Evolutionary conservation across 495 filamentous ascomycete genomes (phyloP), one percentile per base, ranked within the genome.

Genomic region (Bryoglossum gracile): DNA sequence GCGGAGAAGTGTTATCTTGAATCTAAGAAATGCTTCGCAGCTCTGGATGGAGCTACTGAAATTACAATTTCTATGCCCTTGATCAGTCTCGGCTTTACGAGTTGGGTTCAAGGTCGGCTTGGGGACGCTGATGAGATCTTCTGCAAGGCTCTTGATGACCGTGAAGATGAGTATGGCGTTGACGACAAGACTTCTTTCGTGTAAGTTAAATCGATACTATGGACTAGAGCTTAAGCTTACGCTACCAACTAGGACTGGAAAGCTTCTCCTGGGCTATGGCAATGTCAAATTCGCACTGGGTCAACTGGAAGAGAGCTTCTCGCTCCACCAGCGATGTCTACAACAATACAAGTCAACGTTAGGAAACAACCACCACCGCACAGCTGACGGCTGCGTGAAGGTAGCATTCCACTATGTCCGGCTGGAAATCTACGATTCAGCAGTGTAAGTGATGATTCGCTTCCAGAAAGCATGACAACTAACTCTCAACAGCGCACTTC

Each of bases 211-310:
- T n/a, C n/a, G n/a, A n/a, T n/a, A n/a, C n/a, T n/a, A n/a, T n/a
- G n/a, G n/a, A n/a, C n/a, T n/a, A n/a, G n/a, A n/a, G n/a, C n/a
- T n/a, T n/a, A n/a, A n/a, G n/a, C n/a, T n/a, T n/a, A n/a, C n/a
- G n/a, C n/a, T n/a, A n/a, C n/a, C n/a, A n/a, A n/a, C n/a, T 37
- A 60, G 64, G 14, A 64, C 62, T 10, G 62, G 65, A 19, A 48
- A 56, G 22, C 53, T 65, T 39, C 50, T 65, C 24, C 59, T 65
- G 42, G 56, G 49, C 6, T 54, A 64, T 14, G 62, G 65, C 9
- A 67, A 68, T 25, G 50, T 58, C 8, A 47, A 44, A 21, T 43
- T 40, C 16, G 23, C 33, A 2, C 56, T 62, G 50, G 43, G 43
- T 8, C n/a, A 21, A 16, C 43, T 32, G 25, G 55, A 59, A 16